Evolutionary conservation across 2,329 filamentous ascomycete genomes (phyloP), one percentile per base, ranked within the genome.

Genomic region (Botryotinia narcissicola): DNA sequence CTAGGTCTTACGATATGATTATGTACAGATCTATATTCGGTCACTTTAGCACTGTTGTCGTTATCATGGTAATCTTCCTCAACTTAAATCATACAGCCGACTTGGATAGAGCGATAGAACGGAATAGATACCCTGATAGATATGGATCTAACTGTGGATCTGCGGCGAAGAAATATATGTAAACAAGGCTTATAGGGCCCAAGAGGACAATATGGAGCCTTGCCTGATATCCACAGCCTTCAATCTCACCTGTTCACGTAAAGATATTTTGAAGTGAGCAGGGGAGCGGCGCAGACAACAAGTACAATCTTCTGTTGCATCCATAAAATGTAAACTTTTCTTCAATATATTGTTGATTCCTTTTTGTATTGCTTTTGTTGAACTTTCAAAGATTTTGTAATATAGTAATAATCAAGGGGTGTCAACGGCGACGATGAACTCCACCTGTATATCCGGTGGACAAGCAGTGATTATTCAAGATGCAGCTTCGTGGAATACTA

Each of bases 391-490:
- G 25, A 18, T 68, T 32, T 18, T 42, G 40, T 37, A 32, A 42
- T 32, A 57, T 25, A 29, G 14, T 57, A 32, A 60, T 40, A 40
- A 69, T 72, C 29, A n/a, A 18, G 25, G 54, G 8, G 40, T 35
- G 40, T 35, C 68, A 62, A 70, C 40, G 40, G 32, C 29, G 20
- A 70, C 29, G 22, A 44, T 16, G 20, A 72, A 72, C 69, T 72
- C 71, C 22, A 68, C 71, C 22, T 72, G 71, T 51, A 35, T 72
- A 29, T 69, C 35, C 25, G 71, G 71, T 37, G 62, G 42, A 25
- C 44, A 68, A 32, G 48, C 71, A 69, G 63, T 72, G 29, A 12
- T 44, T 51, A 68, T 72, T 29, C 71, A 72, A n/a, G 44, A 69
- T 40, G 14, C 54, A 46, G 59, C 35, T 59, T 72, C 71, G 5